Base-by-base conservation (phyloP, 2,329 filamentous ascomycete genomes). In the Fusarium heterosporum region DNA sequence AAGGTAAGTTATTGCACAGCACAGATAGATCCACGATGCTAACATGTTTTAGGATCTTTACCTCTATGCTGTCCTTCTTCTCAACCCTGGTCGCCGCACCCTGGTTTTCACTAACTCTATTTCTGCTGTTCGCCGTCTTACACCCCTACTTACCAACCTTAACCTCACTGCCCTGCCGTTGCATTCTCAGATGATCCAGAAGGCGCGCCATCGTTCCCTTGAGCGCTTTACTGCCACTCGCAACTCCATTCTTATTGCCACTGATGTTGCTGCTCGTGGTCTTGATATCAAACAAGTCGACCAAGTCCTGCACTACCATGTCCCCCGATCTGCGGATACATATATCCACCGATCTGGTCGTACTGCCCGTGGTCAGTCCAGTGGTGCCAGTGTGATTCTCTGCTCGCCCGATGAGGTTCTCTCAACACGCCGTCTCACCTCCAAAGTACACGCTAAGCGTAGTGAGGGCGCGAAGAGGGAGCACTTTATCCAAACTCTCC, bases 61-160 rank as follows among this genome's bases (percentile, higher is more conserved):
- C 69, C 89, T 98, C 39, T 99, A 99, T 79, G 87, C 93, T 0
- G 83, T 97, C 10, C 84, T 98, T 0, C 85, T 97, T 4, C 88
- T 97, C 56, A 91, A 97, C 75, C 89, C 92, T 2, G 90, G 90
- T 46, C 87, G 90, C 36, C 91, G 94, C 30, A 93, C 93, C 1
- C 84, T 99, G 4, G 89, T 99, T 46, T 99, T 99, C 77, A 93
- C 94, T 28, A 99, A 99, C 80, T 97, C 94, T 42, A 97, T 99
- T 77, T 92, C 92, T 51, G 91, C 95, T 4, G 95, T 97, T 50
- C 90, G 93, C 42, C 92, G 96, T 36, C 83, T 99, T 13, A 89
- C 90, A 0, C 93, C 95, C 1, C 87, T 97, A 74, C 85, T 99
- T 3, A 89, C 95, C 71, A 93, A 92, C 68, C 87, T 99, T 49